These are phyloP conservation scores for Colletotrichum sp. DNA, from an alignment of 2,329 filamentous ascomycete species.

Conservation along the genomic window DNA sequence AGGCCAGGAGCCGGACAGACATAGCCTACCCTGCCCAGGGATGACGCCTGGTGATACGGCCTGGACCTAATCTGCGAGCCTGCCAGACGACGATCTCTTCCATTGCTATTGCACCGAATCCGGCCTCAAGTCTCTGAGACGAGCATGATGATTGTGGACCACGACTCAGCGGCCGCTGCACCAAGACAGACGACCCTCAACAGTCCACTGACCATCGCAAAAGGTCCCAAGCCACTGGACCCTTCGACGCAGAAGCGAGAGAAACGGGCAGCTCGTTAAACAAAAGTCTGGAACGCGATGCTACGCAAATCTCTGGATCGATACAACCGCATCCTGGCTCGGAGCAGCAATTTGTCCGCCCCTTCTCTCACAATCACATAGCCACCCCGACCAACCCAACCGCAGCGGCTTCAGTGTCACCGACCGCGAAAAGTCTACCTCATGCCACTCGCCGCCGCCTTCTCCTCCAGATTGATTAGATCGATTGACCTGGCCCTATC, in stretches of 20 bases:
- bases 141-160: background rate
- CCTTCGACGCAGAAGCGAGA: background rate
- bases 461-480: conserved; percentile 23
- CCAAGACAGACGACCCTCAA: background rate
- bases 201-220: background rate
- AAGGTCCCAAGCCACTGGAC: background rate
- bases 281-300: conserved; percentile 2
- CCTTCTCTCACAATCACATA: background rate
- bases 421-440: conserved; percentile 12
- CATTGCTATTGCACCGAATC: background rate
- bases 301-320: background rate
- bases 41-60: background rate
- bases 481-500: background rate
- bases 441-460: conserved; percentile 10
- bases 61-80: background rate
- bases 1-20: background rate
- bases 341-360: conserved; percentile 16
- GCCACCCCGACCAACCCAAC: background rate
- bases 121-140: background rate
- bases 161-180: background rate
- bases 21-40: background rate
- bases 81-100: background rate
- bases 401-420: background rate
- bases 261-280: background rate
- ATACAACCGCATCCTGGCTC: conserved; percentile 11